Evolutionary conservation across 257 asterid genomes (phyloP), one percentile per base, ranked within the genome.

Genomic region (Nicotiana tabacum): DNA sequence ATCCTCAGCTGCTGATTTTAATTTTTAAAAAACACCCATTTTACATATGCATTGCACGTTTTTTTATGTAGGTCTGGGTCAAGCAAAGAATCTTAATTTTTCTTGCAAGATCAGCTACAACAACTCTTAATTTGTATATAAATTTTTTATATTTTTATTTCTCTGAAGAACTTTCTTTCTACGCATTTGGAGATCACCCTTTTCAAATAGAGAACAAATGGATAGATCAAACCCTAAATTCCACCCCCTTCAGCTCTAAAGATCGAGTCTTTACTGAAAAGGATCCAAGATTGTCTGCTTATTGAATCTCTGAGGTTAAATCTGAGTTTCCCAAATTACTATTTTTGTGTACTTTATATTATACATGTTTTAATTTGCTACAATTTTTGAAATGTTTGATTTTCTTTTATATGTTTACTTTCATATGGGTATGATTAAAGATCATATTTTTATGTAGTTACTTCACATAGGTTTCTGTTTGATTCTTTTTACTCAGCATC

Each of bases 241-340:
- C 86, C 84, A 82, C 66, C 81, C 85, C 82, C 85, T 90, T 86
- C 83, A 82, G 32, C 87, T 62, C 88, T 72, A 68, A 82, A 81
- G 84, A 85, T 84, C 83, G 88, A 82, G 77, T 78, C 82, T 84
- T 84, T 81, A 8, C 60, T 30, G 83, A 81, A 55, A 83, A 83
- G 80, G 87, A 84, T 67, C 86, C 83, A 65, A 81, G 64, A 77
- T 30, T 87, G 85, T 77, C 77, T 24, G 84, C 81, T 83, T 84
- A 83, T 88, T 89, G 86, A 87, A 86, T 87, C 89, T 66, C 81
- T 39, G 87, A 85, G 91, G 89, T 69, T 30, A 67, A 48, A 64
- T 81, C 83, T 86, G 78, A 85, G 88, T 80, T 82, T 78, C 81
- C 88, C 81, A 77, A 85, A 81, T 39, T 70, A 70, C 39, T 46